Base-by-base conservation (phyloP, 2,329 filamentous ascomycete genomes). In the Microsporum audouinii region DNA sequence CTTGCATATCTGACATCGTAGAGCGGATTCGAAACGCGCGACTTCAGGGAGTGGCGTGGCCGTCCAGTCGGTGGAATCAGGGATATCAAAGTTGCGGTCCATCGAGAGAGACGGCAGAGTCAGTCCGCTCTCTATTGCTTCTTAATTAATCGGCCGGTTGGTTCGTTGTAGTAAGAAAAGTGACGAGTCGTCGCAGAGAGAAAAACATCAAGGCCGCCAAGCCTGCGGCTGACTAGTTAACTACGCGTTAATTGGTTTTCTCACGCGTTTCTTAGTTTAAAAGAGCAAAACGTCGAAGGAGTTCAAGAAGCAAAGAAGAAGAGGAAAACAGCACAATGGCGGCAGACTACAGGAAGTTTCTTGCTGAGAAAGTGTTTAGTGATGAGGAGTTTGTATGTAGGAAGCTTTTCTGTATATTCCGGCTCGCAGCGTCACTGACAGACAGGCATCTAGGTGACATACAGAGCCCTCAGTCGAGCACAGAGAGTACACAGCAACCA, bases 1-100 rank as follows among this genome's bases (percentile, higher is more conserved):
- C 72, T 97, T 97, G 83, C 94, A 99, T 63, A 99, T 88, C 74
- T 97, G 89, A 75, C 94, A 99, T 68, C 94, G 89, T 23, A 99
- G 80, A 2, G 91, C 85, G 63, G 88, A 85, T 70, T 99, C 94
- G 64, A 99, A 69, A 55, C 73, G 74, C 61, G 73, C 71, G 47
- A 79, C 70, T 38, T 71, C 65, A 12, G 71, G 70, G 60, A 80
- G 72, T 49, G 78, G 77, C 47, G 78, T 79, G 45, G 69, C 67
- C 55, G 79, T 71, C 77, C 77, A 80, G 49, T 55, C 49, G 56
- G 77, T 77, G 43, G 76, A 76, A 65, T 78, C 76, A 14, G 75
- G 69, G 38, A 76, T 68, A 56, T 75, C 71, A 60, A 73, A 73
- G 6, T 71, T 66, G 47, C 65, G 64, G 60, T 75, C 71, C 73